phyloP scores from a whole-genome alignment of 306 rosid species.

The Cicer cuneatum region DNA sequence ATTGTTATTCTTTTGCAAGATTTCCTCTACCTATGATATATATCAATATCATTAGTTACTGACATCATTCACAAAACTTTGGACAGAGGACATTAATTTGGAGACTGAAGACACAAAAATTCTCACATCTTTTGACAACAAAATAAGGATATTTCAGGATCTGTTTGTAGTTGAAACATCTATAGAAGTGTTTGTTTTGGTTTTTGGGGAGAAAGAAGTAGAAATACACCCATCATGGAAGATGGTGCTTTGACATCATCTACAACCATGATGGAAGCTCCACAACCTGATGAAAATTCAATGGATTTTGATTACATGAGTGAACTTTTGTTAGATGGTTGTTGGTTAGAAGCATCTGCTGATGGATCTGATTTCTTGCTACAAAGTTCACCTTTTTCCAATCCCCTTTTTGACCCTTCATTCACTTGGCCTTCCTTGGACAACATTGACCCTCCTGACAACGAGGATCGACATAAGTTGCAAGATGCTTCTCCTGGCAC shows the following conservation, averaged over 20 bases:
- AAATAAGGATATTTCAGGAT: constrained; percentile 35
- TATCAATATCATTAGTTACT: constrained; percentile 31
- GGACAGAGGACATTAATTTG: constrained; percentile 32
- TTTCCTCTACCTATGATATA: constrained; percentile 5
- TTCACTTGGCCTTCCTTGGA: constrained; percentile 66
- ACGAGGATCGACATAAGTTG: constrained; percentile 37
- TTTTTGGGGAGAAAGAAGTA: constrained; percentile 27
- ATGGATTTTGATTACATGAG: constrained; percentile 89
- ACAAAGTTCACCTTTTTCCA: constrained; percentile 59
- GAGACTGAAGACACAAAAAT: constrained; percentile 30
- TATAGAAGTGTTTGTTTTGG: constrained; percentile 17
- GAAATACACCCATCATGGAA: constrained; percentile 53
- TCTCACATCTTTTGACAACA: constrained; percentile 24
- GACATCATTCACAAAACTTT: constrained; percentile 41
- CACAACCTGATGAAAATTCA: constrained; percentile 58
- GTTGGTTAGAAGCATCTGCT: constrained; percentile 80
- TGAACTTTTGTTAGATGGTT: constrained; percentile 74
- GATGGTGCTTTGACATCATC: constrained; percentile 69
- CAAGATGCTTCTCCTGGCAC: constrained; percentile 35
- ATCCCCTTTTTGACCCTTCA: constrained; percentile 63
- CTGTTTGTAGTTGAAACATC: constrained; percentile 41
- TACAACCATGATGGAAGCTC: constrained; percentile 61
- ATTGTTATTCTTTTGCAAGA: constrained; percentile 25
- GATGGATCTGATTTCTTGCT: constrained; percentile 67
- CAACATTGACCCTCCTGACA: constrained; percentile 43